Conservation (phyloP, 2,329 filamentous ascomycete species). For the Verticillium isaacii region DNA sequence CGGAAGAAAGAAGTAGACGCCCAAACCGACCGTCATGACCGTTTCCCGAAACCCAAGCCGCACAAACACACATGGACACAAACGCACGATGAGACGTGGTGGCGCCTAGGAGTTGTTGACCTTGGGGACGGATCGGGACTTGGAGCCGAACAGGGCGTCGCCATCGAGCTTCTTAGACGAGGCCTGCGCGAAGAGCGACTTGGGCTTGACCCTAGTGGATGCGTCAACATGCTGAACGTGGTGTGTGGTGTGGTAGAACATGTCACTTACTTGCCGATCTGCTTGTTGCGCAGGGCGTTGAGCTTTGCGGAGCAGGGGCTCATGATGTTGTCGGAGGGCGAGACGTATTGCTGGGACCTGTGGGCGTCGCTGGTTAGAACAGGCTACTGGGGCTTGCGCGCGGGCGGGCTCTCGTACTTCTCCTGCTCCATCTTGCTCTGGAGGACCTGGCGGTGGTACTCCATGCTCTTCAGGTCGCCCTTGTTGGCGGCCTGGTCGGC, state of each 20-base stretch:
- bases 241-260: background rate
- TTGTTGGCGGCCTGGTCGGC: slow-evolving; percentile 27
- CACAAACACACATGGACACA: background rate
- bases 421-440: slow-evolving; percentile 66
- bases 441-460: slow-evolving; percentile 72
- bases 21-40: slow-evolving; percentile 6
- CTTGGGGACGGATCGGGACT: slow-evolving; percentile 13
- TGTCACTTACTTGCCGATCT: slow-evolving; percentile 65
- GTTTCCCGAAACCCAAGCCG: slow-evolving; percentile 7
- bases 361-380: slow-evolving; percentile 7
- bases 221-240: background rate
- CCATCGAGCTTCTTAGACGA: slow-evolving; percentile 57
- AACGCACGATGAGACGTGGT: background rate
- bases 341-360: slow-evolving; percentile 60
- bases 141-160: slow-evolving; percentile 23
- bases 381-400: background rate
- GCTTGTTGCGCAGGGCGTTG: slow-evolving; percentile 73
- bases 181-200: slow-evolving; percentile 63
- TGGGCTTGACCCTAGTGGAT: slow-evolving; percentile 53
- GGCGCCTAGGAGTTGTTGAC: slow-evolving; percentile 4
- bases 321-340: slow-evolving; percentile 85
- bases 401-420: slow-evolving; percentile 43
- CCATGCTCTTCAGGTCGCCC: slow-evolving; percentile 59
- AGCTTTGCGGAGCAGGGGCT: slow-evolving; percentile 82
- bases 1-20: slow-evolving; percentile 4